Conservation (phyloP, 78 protist genomes). For the Dictyostelium firmibasis region DNA sequence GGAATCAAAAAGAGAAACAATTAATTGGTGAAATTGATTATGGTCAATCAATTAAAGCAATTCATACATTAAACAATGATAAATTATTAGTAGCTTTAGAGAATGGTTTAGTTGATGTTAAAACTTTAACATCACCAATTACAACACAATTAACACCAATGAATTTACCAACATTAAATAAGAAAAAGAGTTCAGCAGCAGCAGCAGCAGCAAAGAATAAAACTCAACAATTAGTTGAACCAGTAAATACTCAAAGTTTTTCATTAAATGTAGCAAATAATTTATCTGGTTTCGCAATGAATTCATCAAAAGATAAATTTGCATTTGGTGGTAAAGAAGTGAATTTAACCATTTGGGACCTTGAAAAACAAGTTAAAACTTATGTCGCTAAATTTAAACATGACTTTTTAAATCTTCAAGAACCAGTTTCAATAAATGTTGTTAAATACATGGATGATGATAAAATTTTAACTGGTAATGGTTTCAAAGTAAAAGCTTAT, state of each 20-base stretch:
- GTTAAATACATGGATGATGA: neutral
- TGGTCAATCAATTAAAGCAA: neutral
- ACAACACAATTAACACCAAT: neutral
- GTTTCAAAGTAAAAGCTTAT: neutral
- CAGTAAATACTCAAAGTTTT: neutral
- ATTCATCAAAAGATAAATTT: neutral
- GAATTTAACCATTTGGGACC: slow-evolving; percentile 8
- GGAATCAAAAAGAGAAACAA: neutral
- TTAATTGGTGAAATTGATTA: neutral
- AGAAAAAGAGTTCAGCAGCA: neutral
- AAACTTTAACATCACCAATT: neutral
- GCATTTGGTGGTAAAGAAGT: slow-evolving; percentile 34
- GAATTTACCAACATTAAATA: neutral
- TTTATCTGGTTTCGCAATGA: neutral
- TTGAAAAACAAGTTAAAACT: slow-evolving; percentile 7
- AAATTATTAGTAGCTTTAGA: slow-evolving; percentile 3
- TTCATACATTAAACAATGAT: slow-evolving; percentile 1
- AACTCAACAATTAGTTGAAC: neutral
- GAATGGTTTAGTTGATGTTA: slow-evolving; percentile 14
- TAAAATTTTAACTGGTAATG: slow-evolving; percentile 22
- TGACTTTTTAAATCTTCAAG: slow-evolving; percentile 23
- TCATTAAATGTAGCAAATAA: neutral
- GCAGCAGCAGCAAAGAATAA: neutral
- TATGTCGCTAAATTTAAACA: neutral
- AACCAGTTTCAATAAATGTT: neutral